Evolutionary conservation across 768 basidiomycete species (phyloP).

Genomic region (Hypholoma sublateritium): DNA sequence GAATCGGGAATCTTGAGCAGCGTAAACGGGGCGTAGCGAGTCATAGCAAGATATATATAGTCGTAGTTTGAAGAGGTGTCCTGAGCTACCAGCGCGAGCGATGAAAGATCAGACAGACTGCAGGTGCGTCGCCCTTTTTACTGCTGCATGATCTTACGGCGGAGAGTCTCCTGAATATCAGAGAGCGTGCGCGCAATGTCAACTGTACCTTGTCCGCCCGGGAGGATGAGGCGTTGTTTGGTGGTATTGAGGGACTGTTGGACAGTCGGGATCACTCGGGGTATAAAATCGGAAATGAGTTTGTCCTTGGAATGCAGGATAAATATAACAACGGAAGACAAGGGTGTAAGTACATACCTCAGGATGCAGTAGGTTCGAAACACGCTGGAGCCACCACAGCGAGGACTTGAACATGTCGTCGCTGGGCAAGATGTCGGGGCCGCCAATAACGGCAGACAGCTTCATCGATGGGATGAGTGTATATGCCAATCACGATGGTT

Average conservation of each 20-base stretch:
- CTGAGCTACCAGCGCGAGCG: slow-evolving; percentile 1
- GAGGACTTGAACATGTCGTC: slow-evolving; percentile 83
- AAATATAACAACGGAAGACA: neutral
- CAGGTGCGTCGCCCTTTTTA: neutral
- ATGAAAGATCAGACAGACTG: neutral
- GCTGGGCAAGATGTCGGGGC: slow-evolving; percentile 61
- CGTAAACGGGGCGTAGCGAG: slow-evolving; percentile 8
- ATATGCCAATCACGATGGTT: neutral
- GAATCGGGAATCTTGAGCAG: neutral
- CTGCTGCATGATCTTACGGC: slow-evolving; percentile 39
- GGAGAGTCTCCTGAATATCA: slow-evolving; percentile 75
- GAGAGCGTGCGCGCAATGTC: slow-evolving; percentile 70
- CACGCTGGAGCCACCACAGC: slow-evolving; percentile 86
- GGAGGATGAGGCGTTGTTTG: slow-evolving; percentile 80
- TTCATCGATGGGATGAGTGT: slow-evolving; percentile 25
- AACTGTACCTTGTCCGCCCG: slow-evolving; percentile 63
- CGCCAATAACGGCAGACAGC: slow-evolving; percentile 70
- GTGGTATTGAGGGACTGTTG: slow-evolving; percentile 75
- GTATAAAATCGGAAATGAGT: slow-evolving; percentile 78
- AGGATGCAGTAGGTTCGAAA: slow-evolving; percentile 68
- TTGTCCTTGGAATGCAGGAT: slow-evolving; percentile 52
- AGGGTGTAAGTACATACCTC: slow-evolving; percentile 44
- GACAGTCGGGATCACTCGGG: slow-evolving; percentile 78
- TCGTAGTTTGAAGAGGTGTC: slow-evolving; percentile 6
- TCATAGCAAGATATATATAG: slow-evolving; percentile 15